Evolutionary conservation across 306 rosid species (phyloP), one percentile per base, ranked within the genome.

Genomic region (Hylodesmum podocarpum): DNA sequence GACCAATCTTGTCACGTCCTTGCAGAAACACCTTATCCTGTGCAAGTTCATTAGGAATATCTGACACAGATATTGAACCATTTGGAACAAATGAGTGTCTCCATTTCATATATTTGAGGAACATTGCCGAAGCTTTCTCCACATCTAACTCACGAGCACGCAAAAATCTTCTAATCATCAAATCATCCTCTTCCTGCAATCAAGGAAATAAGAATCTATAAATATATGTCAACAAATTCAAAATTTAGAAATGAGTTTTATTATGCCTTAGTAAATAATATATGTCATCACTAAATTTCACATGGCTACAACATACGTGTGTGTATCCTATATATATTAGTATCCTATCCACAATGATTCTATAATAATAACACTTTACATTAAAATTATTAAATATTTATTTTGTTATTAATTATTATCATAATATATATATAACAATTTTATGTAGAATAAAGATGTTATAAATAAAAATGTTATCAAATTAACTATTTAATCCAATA

Each of bases 71-170:
- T 25, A 86, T 76, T 3, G 79, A 82, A 68, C 84, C 90, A 47
- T 82, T 78, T 27, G 90, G 91, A 67, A 78, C 84, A 82, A 87
- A 86, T 9, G 83, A 66, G 19, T 37, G 88, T 67, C 80, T 87
- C 91, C 94, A 90, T 72, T 86, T 82, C 84, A 82, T 72, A 83
- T 77, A 87, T 36, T 90, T 86, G 11, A 90, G 79, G 78, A 87
- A 66, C 84, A 87, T 80, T 33, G 80, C 21, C 0, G 88, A 82
- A 51, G 86, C 90, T 25, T 80, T 83, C 24, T 84, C 86, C 19
- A 87, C 63, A 31, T 90, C 73, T 25, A 84, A 73, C 53, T 82
- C 83, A 21, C 90, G 90, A 61, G 94, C 91, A 3, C 80, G 81
- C 50, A 90, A 34, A 72, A 89, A 82, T 78, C 91, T 87, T 76